Conservation (phyloP, 2,329 filamentous ascomycete genomes). For the Aspergillus novoparasiticus region DNA sequence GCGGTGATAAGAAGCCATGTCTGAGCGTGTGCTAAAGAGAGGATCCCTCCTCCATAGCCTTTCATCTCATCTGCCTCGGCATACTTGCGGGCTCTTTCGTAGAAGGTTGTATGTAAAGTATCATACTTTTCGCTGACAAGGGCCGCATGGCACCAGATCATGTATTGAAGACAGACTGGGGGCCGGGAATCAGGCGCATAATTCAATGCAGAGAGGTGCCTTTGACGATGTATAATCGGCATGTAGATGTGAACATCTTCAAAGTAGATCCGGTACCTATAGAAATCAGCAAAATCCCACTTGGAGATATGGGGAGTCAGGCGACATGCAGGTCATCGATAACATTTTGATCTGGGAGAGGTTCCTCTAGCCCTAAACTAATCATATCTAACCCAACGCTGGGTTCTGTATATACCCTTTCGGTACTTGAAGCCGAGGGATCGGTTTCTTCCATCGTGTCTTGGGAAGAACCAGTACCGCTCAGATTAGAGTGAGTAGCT, state of each 20-base stretch:
- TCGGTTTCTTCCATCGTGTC: neutral
- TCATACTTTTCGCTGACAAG: constrained; percentile 80
- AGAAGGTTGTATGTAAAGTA: constrained; percentile 81
- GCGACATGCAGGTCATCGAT: neutral
- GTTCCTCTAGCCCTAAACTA: too few species aligned
- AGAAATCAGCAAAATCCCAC: neutral
- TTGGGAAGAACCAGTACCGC: neutral
- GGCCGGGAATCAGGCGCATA: constrained; percentile 81
- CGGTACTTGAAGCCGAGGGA: neutral
- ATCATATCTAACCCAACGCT: neutral
- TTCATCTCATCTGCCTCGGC: constrained; percentile 87
- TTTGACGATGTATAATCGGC: constrained; percentile 85
- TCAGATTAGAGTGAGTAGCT: neutral
- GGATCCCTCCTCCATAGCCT: constrained; percentile 85
- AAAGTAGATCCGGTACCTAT: constrained; percentile 81
- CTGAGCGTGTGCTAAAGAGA: constrained; percentile 86
- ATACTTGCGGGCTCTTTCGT: constrained; percentile 86
- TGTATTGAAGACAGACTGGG: constrained; percentile 84
- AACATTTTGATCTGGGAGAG: too few species aligned
- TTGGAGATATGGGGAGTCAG: neutral
- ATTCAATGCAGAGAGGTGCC: constrained; percentile 86
- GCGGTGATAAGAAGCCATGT: constrained; percentile 76
- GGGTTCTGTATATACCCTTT: neutral
- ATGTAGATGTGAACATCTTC: constrained; percentile 82
- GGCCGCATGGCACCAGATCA: constrained; percentile 91